Evolutionary conservation across 2,329 filamentous ascomycete species (phyloP), one percentile per base, ranked within the genome.

Genomic region (Cryphonectria radicalis): DNA sequence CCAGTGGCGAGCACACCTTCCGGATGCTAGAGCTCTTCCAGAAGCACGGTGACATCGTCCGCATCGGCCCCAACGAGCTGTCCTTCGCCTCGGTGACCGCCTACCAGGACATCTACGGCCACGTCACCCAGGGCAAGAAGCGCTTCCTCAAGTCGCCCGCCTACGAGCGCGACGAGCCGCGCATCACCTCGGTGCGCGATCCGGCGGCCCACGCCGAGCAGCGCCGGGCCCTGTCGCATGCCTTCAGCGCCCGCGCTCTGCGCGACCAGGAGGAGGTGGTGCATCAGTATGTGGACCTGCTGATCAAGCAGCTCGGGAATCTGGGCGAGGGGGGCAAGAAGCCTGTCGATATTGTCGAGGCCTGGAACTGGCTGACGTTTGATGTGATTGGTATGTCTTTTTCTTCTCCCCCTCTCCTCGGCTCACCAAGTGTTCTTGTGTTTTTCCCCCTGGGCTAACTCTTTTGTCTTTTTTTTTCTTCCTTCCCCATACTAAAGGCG

Each of bases 201-300:
- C 73, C 77, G 1, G 73, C 43, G 10, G 75, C 74, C 32, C 79
- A 81, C 68, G 74, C 70, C 3, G 69, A 70, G 57, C 77, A 78
- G 72, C 75, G 76, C 10, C 78, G 77, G 55, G 71, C 75, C 0
- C 73, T 80, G 1, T 73, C 76, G 1, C 69, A 75, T 13, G 76
- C 76, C 3, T 80, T 80, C 66, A 78, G 76, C 40, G 72, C 76
- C 4, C 71, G 71, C 1, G 73, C 76, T 0, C 73, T 80, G 73
- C 73, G 75, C 1, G 74, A 75, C 40, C 78, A 80, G 63, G 79
- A 80, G 67, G 73, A 74, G 7, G 68, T 79, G 22, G 72, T 80
- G 22, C 77, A 78, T 4, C 72, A 70, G 32, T 78, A 80, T 67
- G 75, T 78, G 11, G 76, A 81, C 50, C 66, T 76, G 55, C 75